A percentile compares a stretch with the other conserved stretches of the same genome.
These are phyloP conservation scores for Carex arenaria DNA, from an alignment of 202 grass and related monocot species.

Conservation along the genomic window DNA sequence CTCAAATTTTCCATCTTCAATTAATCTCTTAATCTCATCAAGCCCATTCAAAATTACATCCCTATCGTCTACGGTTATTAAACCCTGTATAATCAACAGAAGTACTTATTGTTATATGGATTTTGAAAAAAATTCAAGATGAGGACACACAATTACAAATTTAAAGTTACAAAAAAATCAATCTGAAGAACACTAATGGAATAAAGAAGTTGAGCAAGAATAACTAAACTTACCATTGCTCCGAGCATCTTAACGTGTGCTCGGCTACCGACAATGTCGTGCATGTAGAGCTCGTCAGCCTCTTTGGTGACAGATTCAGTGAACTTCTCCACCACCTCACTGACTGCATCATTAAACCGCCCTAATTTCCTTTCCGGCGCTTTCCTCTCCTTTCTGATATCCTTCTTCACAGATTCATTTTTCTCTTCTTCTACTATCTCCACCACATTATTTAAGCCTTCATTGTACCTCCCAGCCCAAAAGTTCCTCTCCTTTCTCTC, in stretches of 20 bases:
- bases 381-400: slow-evolving; percentile 29
- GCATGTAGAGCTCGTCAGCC: slow-evolving; percentile 79
- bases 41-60: slow-evolving; percentile 76
- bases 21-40: slow-evolving; percentile 73
- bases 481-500: slow-evolving; percentile 27
- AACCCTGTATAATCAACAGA: slow-evolving; percentile 43
- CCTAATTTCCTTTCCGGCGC: slow-evolving; percentile 60
- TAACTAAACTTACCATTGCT: slow-evolving; percentile 38
- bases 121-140: background rate
- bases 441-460: slow-evolving; percentile 69
- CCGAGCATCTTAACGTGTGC: slow-evolving; percentile 94
- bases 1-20: slow-evolving; percentile 79
- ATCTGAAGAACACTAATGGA: background rate
- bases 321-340: slow-evolving; percentile 72
- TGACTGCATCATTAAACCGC: slow-evolving; percentile 61
- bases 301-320: slow-evolving; percentile 90
- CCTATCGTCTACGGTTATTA: slow-evolving; percentile 69
- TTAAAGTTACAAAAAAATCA: background rate
- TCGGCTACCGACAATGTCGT: slow-evolving; percentile 91
- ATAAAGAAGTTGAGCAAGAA: background rate
- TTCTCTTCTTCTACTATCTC: slow-evolving; percentile 30
- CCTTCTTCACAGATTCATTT: slow-evolving; percentile 10
- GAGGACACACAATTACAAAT: background rate
- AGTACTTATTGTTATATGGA: background rate
- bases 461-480: slow-evolving; percentile 75